Evolutionary conservation across 176 grass and related monocot genomes (phyloP).

Genomic region (Oropetium thomaeum): DNA sequence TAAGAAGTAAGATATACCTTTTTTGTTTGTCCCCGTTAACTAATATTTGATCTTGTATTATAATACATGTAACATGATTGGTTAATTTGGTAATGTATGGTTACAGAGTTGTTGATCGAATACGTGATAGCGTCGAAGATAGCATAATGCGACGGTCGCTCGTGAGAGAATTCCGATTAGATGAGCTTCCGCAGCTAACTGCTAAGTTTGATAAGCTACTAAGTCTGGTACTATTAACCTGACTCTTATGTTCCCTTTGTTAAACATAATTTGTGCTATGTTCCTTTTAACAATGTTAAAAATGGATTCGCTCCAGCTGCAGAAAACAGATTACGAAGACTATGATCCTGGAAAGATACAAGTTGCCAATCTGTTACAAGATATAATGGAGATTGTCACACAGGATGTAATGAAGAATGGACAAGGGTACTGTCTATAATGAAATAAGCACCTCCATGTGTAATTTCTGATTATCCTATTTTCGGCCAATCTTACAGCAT

Average conservation of each 20-base stretch:
- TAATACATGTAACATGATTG: not conserved
- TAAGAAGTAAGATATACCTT: constrained; percentile 53
- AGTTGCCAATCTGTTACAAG: constrained; percentile 85
- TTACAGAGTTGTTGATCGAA: constrained; percentile 51
- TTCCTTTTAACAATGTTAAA: not conserved
- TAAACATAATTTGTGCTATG: constrained; percentile 5
- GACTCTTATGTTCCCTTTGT: not conserved
- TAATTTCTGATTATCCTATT: not conserved
- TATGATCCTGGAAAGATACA: constrained; percentile 50
- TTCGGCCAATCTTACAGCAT: constrained; percentile 26
- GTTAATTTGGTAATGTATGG: constrained; percentile 13
- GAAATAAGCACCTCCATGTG: not conserved
- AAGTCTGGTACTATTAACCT: constrained; percentile 46
- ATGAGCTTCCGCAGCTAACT: constrained; percentile 79
- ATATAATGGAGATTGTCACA: constrained; percentile 91
- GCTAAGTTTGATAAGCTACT: constrained; percentile 78
- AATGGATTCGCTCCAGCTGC: constrained; percentile 28
- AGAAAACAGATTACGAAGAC: constrained; percentile 50
- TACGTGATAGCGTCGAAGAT: constrained; percentile 20
- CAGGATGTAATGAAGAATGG: constrained; percentile 73
- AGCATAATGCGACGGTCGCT: constrained; percentile 27
- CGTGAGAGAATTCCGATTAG: constrained; percentile 55
- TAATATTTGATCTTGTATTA: constrained; percentile 6
- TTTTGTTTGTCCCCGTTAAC: not conserved
- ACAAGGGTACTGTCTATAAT: constrained; percentile 46